These are phyloP conservation scores for Lophiostoma macrostomum DNA, from an alignment of 495 filamentous ascomycete genomes.

Conservation along the genomic window DNA sequence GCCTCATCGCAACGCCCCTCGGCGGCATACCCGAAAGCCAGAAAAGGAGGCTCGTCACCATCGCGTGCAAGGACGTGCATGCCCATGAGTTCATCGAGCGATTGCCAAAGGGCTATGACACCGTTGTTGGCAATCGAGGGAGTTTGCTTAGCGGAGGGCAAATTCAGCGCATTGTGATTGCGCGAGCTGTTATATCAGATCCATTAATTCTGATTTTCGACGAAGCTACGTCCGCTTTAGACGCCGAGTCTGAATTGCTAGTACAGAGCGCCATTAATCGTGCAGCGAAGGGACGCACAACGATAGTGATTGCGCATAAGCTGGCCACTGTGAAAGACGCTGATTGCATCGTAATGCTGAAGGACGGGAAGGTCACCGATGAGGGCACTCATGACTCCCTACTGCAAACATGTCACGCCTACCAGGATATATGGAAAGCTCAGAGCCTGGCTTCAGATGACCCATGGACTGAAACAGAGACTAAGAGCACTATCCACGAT, in stretches of 20 bases:
- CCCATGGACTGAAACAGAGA: too few relatives aligned
- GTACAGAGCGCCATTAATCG: constrained; percentile 89
- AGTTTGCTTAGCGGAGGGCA: constrained; percentile 91
- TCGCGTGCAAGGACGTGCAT: constrained; percentile 84
- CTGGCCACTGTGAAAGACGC: constrained; percentile 89
- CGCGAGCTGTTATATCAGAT: constrained; percentile 83
- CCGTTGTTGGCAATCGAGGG: constrained; percentile 88
- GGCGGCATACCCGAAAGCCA: neutral
- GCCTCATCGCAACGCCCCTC: constrained; percentile 73
- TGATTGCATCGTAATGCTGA: constrained; percentile 92
- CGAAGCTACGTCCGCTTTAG: constrained; percentile 89
- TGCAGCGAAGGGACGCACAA: constrained; percentile 81
- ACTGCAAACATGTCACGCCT: neutral
- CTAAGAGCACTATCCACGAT: neutral
- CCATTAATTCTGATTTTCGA: constrained; percentile 96
- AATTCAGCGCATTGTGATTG: constrained; percentile 87
- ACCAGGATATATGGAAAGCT: constrained; percentile 3
- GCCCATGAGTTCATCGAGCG: constrained; percentile 82
- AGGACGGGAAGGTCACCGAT: constrained; percentile 74
- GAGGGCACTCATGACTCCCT: constrained; percentile 80
- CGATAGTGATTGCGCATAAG: constrained; percentile 91
- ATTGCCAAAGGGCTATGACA: constrained; percentile 89
- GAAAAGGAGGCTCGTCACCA: constrained; percentile 52
- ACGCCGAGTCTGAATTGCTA: constrained; percentile 89
- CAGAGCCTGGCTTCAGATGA: constrained; percentile 4